A percentile compares a stretch with the other conserved stretches of the same genome.
Evolutionary conservation across 257 asterid genomes (phyloP).

Genomic region (Paraleonurus japonicus): DNA sequence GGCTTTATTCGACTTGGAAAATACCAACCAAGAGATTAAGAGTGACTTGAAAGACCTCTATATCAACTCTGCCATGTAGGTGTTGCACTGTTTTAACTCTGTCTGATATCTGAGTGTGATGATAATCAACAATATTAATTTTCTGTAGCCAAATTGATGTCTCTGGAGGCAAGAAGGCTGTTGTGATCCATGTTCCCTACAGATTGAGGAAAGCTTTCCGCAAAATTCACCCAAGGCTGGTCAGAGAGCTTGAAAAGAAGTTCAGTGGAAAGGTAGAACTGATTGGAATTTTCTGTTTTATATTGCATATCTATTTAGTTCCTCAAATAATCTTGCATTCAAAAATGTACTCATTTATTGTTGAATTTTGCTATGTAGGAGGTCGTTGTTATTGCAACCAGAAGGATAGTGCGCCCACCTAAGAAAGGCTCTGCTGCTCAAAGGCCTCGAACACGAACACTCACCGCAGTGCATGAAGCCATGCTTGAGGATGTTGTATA

Average conservation of each 20-base stretch:
- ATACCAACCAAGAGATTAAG: conserved; percentile 79
- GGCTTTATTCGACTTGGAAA: conserved; percentile 88
- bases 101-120: background rate
- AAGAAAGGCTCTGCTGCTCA: conserved; percentile 91
- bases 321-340: background rate
- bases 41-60: conserved; percentile 83
- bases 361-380: conserved; percentile 39
- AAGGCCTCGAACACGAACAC: conserved; percentile 80
- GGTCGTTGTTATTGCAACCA: conserved; percentile 69
- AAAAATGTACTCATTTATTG: background rate
- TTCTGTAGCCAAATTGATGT: conserved; percentile 70
- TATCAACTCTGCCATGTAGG: conserved; percentile 81
- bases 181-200: conserved; percentile 83
- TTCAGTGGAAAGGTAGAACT: conserved; percentile 83
- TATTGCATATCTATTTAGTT: background rate
- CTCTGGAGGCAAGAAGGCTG: conserved; percentile 78
- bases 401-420: conserved; percentile 85
- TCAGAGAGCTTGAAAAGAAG: conserved; percentile 91
- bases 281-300: background rate
- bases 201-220: conserved; percentile 84
- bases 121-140: background rate
- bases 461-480: conserved; percentile 88
- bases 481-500: conserved; percentile 80
- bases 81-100: background rate
- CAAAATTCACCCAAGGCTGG: conserved; percentile 79